Conservation (phyloP, 75 land plant species). For the Selaginella moellendorffii region DNA sequence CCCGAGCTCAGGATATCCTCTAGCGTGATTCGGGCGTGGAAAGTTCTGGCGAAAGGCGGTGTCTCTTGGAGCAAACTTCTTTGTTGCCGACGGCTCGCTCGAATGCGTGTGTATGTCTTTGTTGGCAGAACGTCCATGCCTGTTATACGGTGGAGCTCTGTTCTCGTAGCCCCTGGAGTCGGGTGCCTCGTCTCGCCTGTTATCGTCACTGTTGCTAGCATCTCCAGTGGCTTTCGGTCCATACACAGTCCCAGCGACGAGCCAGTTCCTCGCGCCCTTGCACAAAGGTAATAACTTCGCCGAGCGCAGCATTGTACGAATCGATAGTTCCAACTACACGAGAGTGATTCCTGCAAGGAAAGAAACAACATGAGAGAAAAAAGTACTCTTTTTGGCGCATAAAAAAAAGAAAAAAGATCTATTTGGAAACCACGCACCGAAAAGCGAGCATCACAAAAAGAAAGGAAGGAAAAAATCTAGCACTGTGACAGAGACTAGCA, state of each 20-base stretch:
- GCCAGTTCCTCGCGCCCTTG: constrained; percentile 58
- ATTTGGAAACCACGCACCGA: too few relatives aligned
- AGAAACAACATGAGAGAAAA: neutral
- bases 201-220: neutral
- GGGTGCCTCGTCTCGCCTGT: neutral
- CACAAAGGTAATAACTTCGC: constrained; percentile 60
- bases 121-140: constrained; percentile 1
- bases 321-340: neutral
- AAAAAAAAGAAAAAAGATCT: neutral
- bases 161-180: neutral
- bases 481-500: too few relatives aligned
- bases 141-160: neutral
- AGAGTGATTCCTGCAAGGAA: neutral
- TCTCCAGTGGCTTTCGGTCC: neutral
- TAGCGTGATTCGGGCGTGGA: neutral
- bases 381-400: neutral
- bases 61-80: neutral
- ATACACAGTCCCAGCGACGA: constrained; percentile 37
- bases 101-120: neutral
- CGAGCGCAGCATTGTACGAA: constrained; percentile 50
- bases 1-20: neutral
- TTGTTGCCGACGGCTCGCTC: neutral
- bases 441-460: too few relatives aligned
- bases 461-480: too few relatives aligned
- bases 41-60: neutral